These are phyloP conservation scores for Cucurbita argyrosperma DNA, from an alignment of 306 rosid genomes.

Conservation along the genomic window DNA sequence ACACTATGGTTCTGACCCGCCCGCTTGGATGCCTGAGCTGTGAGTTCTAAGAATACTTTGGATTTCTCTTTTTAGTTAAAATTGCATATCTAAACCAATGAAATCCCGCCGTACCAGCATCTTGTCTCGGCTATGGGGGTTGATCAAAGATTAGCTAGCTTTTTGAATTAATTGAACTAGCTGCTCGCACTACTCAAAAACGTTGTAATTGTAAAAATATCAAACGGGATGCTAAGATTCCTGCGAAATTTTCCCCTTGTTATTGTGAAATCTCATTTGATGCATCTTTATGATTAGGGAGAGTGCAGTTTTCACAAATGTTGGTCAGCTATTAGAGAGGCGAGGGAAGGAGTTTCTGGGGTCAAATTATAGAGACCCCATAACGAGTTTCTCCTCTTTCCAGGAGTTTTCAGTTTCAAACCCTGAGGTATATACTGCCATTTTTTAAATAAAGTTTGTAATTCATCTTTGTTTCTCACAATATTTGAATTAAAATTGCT, in stretches of 20 bases:
- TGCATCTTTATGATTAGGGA: slow-evolving; percentile 30
- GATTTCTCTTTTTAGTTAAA: not conserved
- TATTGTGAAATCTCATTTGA: not conserved
- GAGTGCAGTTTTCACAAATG: slow-evolving; percentile 45
- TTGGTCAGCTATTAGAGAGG: slow-evolving; percentile 53
- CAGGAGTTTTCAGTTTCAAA: slow-evolving; percentile 69
- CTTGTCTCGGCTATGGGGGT: not conserved
- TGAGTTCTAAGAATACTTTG: slow-evolving; percentile 8
- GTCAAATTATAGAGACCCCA: slow-evolving; percentile 63
- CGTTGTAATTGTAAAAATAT: not conserved
- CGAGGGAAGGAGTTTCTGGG: slow-evolving; percentile 64
- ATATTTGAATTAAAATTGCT: not conserved
- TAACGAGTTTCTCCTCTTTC: slow-evolving; percentile 59
- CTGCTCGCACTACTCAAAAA: not conserved
- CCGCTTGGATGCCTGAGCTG: slow-evolving; percentile 84
- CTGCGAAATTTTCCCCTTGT: not conserved
- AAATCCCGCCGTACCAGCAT: not conserved
- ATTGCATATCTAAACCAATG: not conserved
- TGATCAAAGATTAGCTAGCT: not conserved
- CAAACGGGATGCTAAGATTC: not conserved
- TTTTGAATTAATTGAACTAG: not conserved
- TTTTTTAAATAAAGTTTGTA: not conserved
- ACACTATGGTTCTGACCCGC: slow-evolving; percentile 70
- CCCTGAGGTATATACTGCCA: slow-evolving; percentile 40
- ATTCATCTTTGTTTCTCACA: not conserved